Evolutionary conservation across 202 grass and related monocot species (phyloP), one percentile per base, ranked within the genome.

Genomic region (Setaria viridis): DNA sequence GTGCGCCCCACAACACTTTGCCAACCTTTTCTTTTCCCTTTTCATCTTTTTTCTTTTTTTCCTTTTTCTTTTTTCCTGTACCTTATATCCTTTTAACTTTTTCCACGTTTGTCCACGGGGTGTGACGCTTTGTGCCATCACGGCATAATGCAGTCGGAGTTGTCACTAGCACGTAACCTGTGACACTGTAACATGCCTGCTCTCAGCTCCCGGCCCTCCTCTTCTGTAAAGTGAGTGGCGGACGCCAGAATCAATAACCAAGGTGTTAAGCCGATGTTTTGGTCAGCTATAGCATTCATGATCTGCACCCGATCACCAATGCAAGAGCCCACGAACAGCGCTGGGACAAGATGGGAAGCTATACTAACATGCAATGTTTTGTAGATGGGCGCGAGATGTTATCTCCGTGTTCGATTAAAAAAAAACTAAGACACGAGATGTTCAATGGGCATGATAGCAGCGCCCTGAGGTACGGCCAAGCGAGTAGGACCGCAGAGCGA

Each of bases 131-230:
- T 63, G 14, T 32, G 47, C 21, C 19, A 80, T 74, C 68, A 73
- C 76, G 76, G 25, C 25, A 56, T 62, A 65, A 48, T 65, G 56
- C 67, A 33, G 32, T 12, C 48, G 63, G 33, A 77, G 63, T 67
- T 60, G 53, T 77, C 74, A 29, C 29, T 49, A 6, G 21, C 68
- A 30, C n/a, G 47, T 73, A 73, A 34, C 47, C 14, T 51, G 70
- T 73, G 70, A 53, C 29, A 53, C 70, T 19, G 76, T 78, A 78
- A 62, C 41, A 11, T 48, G 57, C 6, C 25, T 69, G 7, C 17
- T 46, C 11, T 50, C 48, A 9, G 43, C 67, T 12, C 46, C 29
- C 33, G 19, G 7, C 2, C 47, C 48, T 56, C 16, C 16, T 57
- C 33, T 39, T 42, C 74, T 59, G 74, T 77, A 77, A 59, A 77